Percentiles rank a stretch among this genome's conserved stretches.
phyloP scores from a whole-genome alignment of 768 basidiomycete species.

The Galerina marginata region DNA sequence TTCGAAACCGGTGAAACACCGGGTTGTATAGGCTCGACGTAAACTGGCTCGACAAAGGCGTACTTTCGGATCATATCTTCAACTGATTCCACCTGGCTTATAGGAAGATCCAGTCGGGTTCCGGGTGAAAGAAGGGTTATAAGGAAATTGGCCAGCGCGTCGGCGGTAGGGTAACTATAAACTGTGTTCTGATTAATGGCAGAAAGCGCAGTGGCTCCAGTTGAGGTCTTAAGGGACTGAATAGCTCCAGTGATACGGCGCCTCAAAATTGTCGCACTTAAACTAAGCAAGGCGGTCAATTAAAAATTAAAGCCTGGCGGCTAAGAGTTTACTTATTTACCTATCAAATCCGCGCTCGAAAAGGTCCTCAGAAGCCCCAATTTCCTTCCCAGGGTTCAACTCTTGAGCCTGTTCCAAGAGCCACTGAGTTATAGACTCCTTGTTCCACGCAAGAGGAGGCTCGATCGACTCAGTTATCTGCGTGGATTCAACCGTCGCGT shows the following conservation, averaged over 20 bases:
- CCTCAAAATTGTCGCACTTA: slow-evolving; percentile 26
- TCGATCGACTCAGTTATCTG: slow-evolving; percentile 1
- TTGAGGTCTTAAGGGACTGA: slow-evolving; percentile 2
- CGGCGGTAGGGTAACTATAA: slow-evolving; percentile 21
- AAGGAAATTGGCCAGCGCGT: slow-evolving; percentile 11
- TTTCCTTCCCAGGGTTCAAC: not conserved
- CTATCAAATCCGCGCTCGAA: slow-evolving; percentile 26
- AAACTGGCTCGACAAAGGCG: slow-evolving; percentile 14
- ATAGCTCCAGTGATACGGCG: slow-evolving; percentile 21
- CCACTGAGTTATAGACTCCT: slow-evolving; percentile 10
- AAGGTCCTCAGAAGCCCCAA: slow-evolving; percentile 10
- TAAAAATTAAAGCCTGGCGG: not conserved
- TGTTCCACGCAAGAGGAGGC: slow-evolving; percentile 15
- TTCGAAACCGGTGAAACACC: no score
- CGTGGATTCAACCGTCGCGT: slow-evolving; percentile 18
- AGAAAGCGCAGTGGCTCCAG: not conserved
- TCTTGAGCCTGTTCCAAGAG: slow-evolving; percentile 18
- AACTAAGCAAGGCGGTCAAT: slow-evolving; percentile 4
- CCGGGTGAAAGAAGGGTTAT: not conserved
- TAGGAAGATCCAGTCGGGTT: not conserved
- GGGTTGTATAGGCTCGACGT: not conserved
- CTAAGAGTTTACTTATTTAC: slow-evolving; percentile 4
- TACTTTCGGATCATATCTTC: slow-evolving; percentile 42
- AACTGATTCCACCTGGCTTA: slow-evolving; percentile 19
- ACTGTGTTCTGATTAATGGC: slow-evolving; percentile 14